Evolutionary conservation across 148 eudicot genomes (phyloP).

Genomic region (Silene latifolia): DNA sequence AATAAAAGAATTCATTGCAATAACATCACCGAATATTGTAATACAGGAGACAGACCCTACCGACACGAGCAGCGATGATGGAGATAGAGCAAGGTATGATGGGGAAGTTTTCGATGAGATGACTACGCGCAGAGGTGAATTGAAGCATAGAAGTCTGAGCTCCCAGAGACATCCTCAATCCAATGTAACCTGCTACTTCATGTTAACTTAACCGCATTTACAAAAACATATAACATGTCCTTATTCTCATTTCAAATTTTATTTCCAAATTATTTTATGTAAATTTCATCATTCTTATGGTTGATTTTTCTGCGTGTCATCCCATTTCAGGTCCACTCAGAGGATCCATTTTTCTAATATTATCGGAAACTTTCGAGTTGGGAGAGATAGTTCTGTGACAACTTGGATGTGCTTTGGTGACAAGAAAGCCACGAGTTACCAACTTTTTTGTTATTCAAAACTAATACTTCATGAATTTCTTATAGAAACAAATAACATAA

Average conservation of each 20-base stretch:
- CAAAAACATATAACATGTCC: background rate
- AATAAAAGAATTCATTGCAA: background rate
- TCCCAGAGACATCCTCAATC: conserved; percentile 19
- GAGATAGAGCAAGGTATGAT: conserved; percentile 27
- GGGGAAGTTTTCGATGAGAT: conserved; percentile 70
- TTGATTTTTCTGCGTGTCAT: background rate
- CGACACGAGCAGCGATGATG: conserved; percentile 22
- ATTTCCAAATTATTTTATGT: background rate
- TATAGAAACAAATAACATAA: no score
- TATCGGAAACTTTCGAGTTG: background rate
- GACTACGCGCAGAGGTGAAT: conserved; percentile 80
- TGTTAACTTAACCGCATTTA: no score
- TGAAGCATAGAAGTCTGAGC: conserved; percentile 62
- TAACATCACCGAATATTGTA: background rate
- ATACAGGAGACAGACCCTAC: conserved; percentile 37
- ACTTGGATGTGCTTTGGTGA: background rate
- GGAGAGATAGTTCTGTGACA: no score
- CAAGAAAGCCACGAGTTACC: background rate
- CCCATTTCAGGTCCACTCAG: conserved; percentile 13
- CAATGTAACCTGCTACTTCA: conserved; percentile 15
- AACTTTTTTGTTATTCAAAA: no score
- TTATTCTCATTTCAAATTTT: background rate
- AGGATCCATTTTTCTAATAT: conserved; percentile 19
- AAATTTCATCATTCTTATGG: background rate
- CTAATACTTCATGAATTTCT: no score